phyloP scores from a whole-genome alignment of 306 rosid species.

The Pachyrhizus erosus region DNA sequence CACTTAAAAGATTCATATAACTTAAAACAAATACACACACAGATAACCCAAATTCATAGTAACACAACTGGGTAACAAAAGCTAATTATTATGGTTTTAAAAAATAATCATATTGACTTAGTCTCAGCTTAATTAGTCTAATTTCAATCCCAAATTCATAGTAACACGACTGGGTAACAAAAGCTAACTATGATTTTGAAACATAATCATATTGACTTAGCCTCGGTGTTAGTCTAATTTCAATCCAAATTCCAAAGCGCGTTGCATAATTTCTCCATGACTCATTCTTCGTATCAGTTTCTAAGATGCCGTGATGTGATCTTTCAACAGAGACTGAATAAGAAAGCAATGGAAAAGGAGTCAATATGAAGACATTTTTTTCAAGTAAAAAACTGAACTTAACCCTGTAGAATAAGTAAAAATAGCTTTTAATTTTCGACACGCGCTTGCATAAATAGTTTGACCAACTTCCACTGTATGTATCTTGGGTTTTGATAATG shows the following conservation, averaged over 20 bases:
- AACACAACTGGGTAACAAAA: background rate
- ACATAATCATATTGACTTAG: constrained; percentile 18
- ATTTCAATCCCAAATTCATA: background rate
- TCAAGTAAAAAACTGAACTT: too few relatives aligned
- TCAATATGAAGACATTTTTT: too few relatives aligned
- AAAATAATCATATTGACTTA: background rate
- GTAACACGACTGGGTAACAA: background rate
- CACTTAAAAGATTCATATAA: too few relatives aligned
- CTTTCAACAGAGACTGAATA: constrained; percentile 5
- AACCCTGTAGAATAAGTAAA: background rate
- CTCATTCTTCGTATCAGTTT: constrained; percentile 37
- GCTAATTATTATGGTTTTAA: background rate
- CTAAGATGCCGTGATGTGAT: constrained; percentile 3
- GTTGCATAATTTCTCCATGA: constrained; percentile 29
- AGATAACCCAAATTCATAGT: background rate
- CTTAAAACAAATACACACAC: too few relatives aligned
- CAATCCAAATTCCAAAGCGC: constrained; percentile 38
- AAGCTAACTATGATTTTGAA: background rate
- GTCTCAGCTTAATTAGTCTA: background rate
- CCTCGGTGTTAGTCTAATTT: background rate
- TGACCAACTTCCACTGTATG: background rate
- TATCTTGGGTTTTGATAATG: background rate
- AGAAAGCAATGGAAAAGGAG: background rate
- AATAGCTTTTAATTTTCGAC: background rate
- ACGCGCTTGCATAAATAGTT: constrained; percentile 1